A percentile compares a stretch with the other conserved stretches of the same genome.
Conservation (phyloP, 179 eudicot genomes). For the Heliamphora pulchella region DNA sequence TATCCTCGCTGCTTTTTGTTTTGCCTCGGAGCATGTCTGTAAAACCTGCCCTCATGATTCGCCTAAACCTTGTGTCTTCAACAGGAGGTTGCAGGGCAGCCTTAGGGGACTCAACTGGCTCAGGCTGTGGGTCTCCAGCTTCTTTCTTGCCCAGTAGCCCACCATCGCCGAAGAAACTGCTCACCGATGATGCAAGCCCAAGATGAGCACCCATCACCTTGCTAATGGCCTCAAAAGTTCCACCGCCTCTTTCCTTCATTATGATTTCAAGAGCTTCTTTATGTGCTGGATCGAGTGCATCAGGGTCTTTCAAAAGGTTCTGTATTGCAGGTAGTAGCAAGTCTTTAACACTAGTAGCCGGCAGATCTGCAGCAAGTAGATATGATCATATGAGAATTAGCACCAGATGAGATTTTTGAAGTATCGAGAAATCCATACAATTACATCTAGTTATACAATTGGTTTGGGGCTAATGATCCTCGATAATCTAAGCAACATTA, state of each 20-base stretch:
- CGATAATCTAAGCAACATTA: background rate
- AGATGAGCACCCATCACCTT: conserved; percentile 97
- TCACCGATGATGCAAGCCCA: conserved; percentile 76
- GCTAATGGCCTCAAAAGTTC: conserved; percentile 72
- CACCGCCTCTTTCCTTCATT: conserved; percentile 87
- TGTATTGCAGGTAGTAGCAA: conserved; percentile 77
- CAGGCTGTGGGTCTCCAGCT: conserved; percentile 30
- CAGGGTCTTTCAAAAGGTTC: conserved; percentile 76
- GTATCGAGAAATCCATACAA: background rate
- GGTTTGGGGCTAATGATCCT: background rate
- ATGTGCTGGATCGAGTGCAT: conserved; percentile 98
- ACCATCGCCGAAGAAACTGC: conserved; percentile 73
- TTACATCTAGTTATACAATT: background rate
- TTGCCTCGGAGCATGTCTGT: conserved; percentile 77
- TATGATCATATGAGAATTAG: background rate
- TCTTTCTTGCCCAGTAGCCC: conserved; percentile 83
- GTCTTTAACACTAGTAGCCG: conserved; percentile 73
- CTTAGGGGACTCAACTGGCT: conserved; percentile 35
- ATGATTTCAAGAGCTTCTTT: conserved; percentile 91
- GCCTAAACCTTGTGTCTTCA: conserved; percentile 81
- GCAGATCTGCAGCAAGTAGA: conserved; percentile 47
- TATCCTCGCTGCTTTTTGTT: conserved; percentile 44
- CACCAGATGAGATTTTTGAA: background rate
- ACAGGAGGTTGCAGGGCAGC: conserved; percentile 36
- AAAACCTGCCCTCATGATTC: conserved; percentile 89